Evolutionary conservation across 257 asterid genomes (phyloP), one percentile per base, ranked within the genome.

Genomic region (Solanum sitiens): DNA sequence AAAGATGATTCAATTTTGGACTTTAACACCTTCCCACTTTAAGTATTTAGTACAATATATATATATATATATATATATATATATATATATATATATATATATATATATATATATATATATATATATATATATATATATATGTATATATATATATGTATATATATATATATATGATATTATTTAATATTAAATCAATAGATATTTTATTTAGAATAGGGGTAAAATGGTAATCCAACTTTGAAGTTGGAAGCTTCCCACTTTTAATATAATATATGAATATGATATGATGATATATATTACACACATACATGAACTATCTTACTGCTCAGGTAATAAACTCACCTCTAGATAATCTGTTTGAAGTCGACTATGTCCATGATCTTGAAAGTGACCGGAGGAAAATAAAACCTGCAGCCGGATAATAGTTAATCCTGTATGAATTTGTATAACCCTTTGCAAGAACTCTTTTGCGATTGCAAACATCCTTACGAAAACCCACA

Each of bases 261-360:
- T 56, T 20, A 56, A 56, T 56, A 56, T 53, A 53, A 53, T 53
- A 53, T 53, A 21, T 37, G 39, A 35, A 35, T 37, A 53, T 53
- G 63, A 53, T 53, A 53, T 53, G 11, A 53, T 53, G 65, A 56
- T 18, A 56, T 56, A 18, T 18, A 1, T 56, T 56, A 56, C 65
- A 32, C 14, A 50, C 45, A 82, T 20, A 32, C 16, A 50, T 50
- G 45, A 82, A 82, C 86, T 16, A 32, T 80, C 70, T 82, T 74
- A 82, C 87, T 35, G 85, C 68, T 35, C 47, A 61, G 40, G 86
- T 83, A 83, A 87, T 47, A 47, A 86, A 70, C 27, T 86, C 88
- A 96, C 99, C 99, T 95, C 99, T 86, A 97, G 92, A 93, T 91
- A 95, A 88, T 97, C 99, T 39, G 88, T 90, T 91, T 87, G 95